Base-by-base conservation (phyloP, 2,329 filamentous ascomycete species). In the Ceratocystis alfenasii region DNA sequence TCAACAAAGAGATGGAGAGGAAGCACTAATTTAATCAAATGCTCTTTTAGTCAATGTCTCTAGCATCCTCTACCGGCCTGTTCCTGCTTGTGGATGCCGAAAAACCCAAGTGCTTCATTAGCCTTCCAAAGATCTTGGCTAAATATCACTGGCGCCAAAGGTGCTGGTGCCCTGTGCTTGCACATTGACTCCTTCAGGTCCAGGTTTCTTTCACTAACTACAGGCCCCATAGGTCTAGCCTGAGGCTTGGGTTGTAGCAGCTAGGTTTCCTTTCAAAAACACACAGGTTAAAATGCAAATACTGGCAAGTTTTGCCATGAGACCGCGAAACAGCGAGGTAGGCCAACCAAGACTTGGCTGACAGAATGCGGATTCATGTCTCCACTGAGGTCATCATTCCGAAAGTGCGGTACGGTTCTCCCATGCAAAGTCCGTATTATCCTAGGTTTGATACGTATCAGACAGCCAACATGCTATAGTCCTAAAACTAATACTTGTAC, bases 351-450 rank as follows among this genome's bases (percentile, higher is more conserved):
- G 36, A 41, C 3, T 4, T 33, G 25, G 30, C 25, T 59, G 30
- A n/a, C 53, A 28, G 55, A 25, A 25, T 25, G n/a, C 55, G 22
- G 48, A 22, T 28, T 53, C 4, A 36, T 59, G 55, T 59, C 28
- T 59, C 28, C 55, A 33, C 28, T 20, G 28, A 36, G 55, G 55
- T 59, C 55, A 59, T 59, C 55, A 59, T 59, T 59, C 55, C 55
- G 28, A 20, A n/a, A n/a, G 55, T 59, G n/a, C 28, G 55, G 55
- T 59, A 33, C 55, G 7, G 55, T 36, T 36, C 28, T 30, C 17
- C 55, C 17, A 33, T 30, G 25, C 28, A 10, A 59, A 33, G 55
- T 59, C 55, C 55, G 55, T 59, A 59, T 59, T 59, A 59, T 59
- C n/a, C 12, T 25, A n/a, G 4, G 48, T 8, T 53, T 41, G 36